Evolutionary conservation across 805 yeast species (phyloP).

Genomic region (Kazachstania martiniae): DNA sequence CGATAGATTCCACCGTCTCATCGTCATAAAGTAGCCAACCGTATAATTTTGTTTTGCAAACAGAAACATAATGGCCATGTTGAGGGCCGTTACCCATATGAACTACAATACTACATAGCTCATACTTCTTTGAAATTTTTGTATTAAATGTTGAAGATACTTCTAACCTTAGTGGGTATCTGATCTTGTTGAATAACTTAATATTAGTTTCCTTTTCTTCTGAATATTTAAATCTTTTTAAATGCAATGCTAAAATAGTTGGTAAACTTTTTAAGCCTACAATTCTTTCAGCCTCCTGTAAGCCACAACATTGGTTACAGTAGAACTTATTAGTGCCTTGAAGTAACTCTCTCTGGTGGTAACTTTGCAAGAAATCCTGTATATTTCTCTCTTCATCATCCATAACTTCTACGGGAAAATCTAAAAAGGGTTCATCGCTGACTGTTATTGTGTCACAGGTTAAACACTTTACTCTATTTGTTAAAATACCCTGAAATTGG

Average conservation of each 20-base stretch:
- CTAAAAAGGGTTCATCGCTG: conserved; percentile 78
- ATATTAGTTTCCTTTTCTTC: conserved; percentile 73
- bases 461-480: conserved; percentile 82
- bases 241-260: conserved; percentile 65
- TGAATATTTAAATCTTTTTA: conserved; percentile 86
- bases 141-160: conserved; percentile 42
- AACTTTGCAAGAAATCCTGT: conserved; percentile 34
- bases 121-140: conserved; percentile 48
- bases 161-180: conserved; percentile 64
- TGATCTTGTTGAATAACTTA: conserved; percentile 76
- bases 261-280: conserved; percentile 75
- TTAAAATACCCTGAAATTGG: conserved; percentile 73
- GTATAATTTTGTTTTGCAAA: conserved; percentile 63
- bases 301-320: conserved; percentile 80
- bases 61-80: conserved; percentile 90
- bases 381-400: conserved; percentile 63
- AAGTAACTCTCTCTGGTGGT: conserved; percentile 76
- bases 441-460: conserved; percentile 77
- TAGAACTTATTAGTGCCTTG: conserved; percentile 83
- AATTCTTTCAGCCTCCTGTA: conserved; percentile 89
- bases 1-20: conserved; percentile 84
- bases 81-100: conserved; percentile 97
- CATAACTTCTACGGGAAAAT: conserved; percentile 75
- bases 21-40: conserved; percentile 95
- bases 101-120: conserved; percentile 75